Percentiles rank a stretch among this genome's conserved stretches.
Evolutionary conservation across 2,329 filamentous ascomycete species (phyloP).

Genomic region (Neopestalotiopsis clavispora): DNA sequence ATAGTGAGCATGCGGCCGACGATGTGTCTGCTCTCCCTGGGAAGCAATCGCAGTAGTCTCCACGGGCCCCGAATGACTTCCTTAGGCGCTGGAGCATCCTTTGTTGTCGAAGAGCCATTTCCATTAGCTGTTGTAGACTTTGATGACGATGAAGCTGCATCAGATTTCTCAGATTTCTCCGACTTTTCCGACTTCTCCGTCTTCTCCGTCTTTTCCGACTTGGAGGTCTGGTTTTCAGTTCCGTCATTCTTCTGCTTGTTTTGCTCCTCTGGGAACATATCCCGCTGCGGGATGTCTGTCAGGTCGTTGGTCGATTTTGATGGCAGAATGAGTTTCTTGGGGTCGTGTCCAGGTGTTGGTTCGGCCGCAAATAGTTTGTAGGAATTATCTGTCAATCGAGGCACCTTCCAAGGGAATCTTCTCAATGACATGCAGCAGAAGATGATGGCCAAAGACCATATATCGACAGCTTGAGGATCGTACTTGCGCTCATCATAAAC

Average conservation of each 20-base stretch:
- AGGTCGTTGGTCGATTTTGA: slow-evolving; percentile 51
- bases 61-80: slow-evolving; percentile 92
- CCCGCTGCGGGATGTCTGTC: slow-evolving; percentile 42
- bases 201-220: background rate
- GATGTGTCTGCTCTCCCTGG: slow-evolving; percentile 87
- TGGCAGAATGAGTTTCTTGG: slow-evolving; percentile 54
- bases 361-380: slow-evolving; percentile 90
- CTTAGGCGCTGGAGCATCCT: slow-evolving; percentile 49
- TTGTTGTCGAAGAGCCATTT: slow-evolving; percentile 30
- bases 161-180: slow-evolving; percentile 18
- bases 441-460: slow-evolving; percentile 98
- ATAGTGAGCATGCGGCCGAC: slow-evolving; percentile 92
- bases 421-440: slow-evolving; percentile 98
- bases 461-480: slow-evolving; percentile 90
- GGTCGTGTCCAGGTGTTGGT: slow-evolving; percentile 76
- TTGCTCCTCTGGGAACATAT: slow-evolving; percentile 43
- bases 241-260: slow-evolving; percentile 30
- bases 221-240: slow-evolving; percentile 18
- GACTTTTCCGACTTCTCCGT: slow-evolving; percentile 1
- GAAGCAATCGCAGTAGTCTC: slow-evolving; percentile 84
- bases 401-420: slow-evolving; percentile 96
- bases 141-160: slow-evolving; percentile 13
- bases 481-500: slow-evolving; percentile 95
- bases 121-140: slow-evolving; percentile 27
- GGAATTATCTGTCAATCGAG: slow-evolving; percentile 88